Percentiles rank a stretch among this genome's conserved stretches.
Conservation (phyloP, 306 rosid genomes). For the Castanea sativa region DNA sequence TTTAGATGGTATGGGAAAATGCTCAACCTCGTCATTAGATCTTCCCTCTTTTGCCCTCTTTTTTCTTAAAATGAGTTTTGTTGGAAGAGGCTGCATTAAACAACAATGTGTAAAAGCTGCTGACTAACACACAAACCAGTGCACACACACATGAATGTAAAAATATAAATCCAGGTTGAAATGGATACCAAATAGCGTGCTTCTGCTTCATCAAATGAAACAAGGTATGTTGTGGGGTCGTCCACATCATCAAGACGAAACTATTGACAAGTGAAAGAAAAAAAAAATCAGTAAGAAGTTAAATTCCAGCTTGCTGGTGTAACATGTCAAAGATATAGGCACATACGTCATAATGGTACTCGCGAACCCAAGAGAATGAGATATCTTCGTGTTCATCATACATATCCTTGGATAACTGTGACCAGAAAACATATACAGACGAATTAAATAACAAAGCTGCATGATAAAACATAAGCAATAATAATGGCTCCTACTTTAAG, state of each 20-base stretch:
- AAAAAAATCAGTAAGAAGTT: neutral
- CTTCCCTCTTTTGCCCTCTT: constrained; percentile 94
- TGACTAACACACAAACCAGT: constrained; percentile 1
- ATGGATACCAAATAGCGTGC: constrained; percentile 80
- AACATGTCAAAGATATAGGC: constrained; percentile 17
- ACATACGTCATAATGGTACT: constrained; percentile 92
- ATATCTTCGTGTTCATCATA: constrained; percentile 87
- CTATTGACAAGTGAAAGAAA: constrained; percentile 34
- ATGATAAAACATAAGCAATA: neutral
- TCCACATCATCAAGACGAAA: constrained; percentile 84
- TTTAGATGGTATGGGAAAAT: constrained; percentile 75
- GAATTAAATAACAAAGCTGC: constrained; percentile 2
- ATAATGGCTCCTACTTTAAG: constrained; percentile 9
- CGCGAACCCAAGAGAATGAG: constrained; percentile 84
- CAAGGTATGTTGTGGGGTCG: constrained; percentile 80
- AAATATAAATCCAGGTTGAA: constrained; percentile 13
- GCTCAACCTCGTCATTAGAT: constrained; percentile 78
- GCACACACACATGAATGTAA: neutral
- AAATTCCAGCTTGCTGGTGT: neutral
- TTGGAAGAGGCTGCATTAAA: constrained; percentile 85
- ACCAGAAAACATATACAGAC: constrained; percentile 27
- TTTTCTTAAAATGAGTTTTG: constrained; percentile 80
- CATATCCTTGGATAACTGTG: constrained; percentile 86
- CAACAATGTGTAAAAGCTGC: constrained; percentile 22
- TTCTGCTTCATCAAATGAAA: constrained; percentile 78